Conservation (phyloP, 2,329 filamentous ascomycete species). For the Dendryphion nanum region DNA sequence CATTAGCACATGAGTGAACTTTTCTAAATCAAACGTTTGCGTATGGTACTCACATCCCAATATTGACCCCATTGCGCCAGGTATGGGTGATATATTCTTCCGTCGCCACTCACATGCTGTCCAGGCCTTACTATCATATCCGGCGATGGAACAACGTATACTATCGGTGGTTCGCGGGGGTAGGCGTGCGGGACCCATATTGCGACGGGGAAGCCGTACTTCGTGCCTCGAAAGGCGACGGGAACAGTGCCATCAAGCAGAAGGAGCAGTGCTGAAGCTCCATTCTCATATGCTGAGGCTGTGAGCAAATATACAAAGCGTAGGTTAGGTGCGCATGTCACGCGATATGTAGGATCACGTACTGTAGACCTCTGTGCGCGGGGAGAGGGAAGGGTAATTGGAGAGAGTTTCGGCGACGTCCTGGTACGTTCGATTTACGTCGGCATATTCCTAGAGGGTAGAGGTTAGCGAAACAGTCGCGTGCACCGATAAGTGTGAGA, state of each 20-base stretch:
- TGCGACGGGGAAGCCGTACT: conserved; percentile 87
- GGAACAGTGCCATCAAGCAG: conserved; percentile 85
- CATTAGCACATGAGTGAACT: neutral
- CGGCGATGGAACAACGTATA: conserved; percentile 84
- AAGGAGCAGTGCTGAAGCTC: conserved; percentile 79
- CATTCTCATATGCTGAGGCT: conserved; percentile 85
- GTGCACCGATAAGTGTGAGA: neutral
- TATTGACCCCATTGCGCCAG: conserved; percentile 84
- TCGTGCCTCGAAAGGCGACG: conserved; percentile 83
- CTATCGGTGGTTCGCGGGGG: conserved; percentile 78
- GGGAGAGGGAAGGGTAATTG: conserved; percentile 74
- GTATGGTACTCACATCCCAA: conserved; percentile 71
- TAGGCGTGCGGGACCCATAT: conserved; percentile 94
- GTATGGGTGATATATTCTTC: conserved; percentile 93
- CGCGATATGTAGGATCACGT: too few relatives aligned
- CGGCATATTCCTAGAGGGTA: conserved; percentile 73
- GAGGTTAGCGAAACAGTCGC: conserved; percentile 3
- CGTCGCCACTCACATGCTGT: conserved; percentile 92
- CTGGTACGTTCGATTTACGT: conserved; percentile 89
- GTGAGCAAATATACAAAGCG: too few relatives aligned
- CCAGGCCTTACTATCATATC: conserved; percentile 88
- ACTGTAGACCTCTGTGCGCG: conserved; percentile 96
- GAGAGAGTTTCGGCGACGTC: conserved; percentile 82
- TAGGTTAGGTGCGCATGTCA: too few relatives aligned
- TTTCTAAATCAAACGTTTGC: conserved; percentile 1